Base-by-base conservation (phyloP, 1,284 basidiomycete species). In the Ceratobasidium sp. region DNA sequence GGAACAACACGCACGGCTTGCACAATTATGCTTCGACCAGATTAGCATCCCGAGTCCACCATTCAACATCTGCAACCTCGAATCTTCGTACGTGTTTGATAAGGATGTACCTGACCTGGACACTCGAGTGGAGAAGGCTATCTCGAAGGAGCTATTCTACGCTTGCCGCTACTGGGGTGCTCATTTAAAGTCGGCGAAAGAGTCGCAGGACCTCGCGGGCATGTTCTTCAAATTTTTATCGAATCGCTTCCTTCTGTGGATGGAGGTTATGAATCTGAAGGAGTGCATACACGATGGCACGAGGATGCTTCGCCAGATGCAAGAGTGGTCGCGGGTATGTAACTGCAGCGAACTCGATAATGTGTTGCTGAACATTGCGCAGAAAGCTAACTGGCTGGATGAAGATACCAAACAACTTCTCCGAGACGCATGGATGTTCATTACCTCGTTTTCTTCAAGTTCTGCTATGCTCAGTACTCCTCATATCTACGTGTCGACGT, bases 221-320 rank as follows among this genome's bases (percentile, higher is more conserved):
- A 46, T n/a, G 58, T 19, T 61, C 8, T 11, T 5, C 3, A 22
- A 43, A 13, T 62, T 62, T 29, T 11, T 43, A 19, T 43, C 39
- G 7, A 1, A 2, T 6, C 63, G 48, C 0, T 22, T 65, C 8
- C 16, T 65, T 4, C 8, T 65, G 0, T 65, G 63, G 48, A 51
- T 65, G 6, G 63, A 65, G 31, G 27, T 65, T 0, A 41, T 51
- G 63, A 65, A 65, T n/a, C 63, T 65, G 1, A 65, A 31, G 7
- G 19, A 31, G 8, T 29, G 5, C 16, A 9, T 61, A 1, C 0
- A 1, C 22, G 31, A 37, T 4, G 48, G 46, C 7, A 31, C 6
- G 0, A 49, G 6, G 43, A 19, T 29, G 1, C 29, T 51, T 6
- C 22, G 8, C 14, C 8, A 51, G 5, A 19, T 11, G 14, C 16